Evolutionary conservation across 2,329 filamentous ascomycete species (phyloP), one percentile per base, ranked within the genome.

Genomic region (Trichoderma breve): DNA sequence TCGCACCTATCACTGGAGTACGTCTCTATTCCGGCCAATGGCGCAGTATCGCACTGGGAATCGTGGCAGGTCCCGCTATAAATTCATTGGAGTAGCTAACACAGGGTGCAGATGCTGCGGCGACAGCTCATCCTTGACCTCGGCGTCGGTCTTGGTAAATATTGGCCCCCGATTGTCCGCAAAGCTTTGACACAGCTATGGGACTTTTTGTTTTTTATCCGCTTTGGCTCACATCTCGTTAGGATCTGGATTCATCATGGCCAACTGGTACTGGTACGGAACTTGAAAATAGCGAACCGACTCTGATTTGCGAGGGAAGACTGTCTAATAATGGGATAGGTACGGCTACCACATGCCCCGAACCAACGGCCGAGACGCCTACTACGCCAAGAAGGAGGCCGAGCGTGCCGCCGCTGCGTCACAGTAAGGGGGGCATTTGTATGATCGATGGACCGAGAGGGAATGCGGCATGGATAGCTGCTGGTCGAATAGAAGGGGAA

Each of bases 321-420:
- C n/a, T 28, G 24, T 28, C 51, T 69, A 26, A 72, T 34, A 14
- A 24, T 6, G 26, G 58, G 15, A 74, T 75, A 90, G 88, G 88
- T 88, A 89, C 84, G 88, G 88, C 80, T 90, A 80, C 84, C 88
- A 90, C 83, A 82, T 89, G 78, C 88, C 88, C 76, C 87, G 88
- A 81, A 89, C 86, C 78, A 80, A 85, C 78, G 84, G 83, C 75
- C 88, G 88, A 79, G 88, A 90, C 82, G 82, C 82, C 81, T 86
- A 84, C 85, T 89, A 89, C 84, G 81, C 81, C 81, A 84, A 88
- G 82, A 82, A 89, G 74, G 88, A 90, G 84, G 83, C 85, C 76
- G 81, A 88, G 81, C 87, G 87, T 72, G 86, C 86, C 71, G 82
- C 79, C 67, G 78, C 80, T 72, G 79, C 80, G 76, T 74, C 76